A percentile compares a stretch with the other conserved stretches of the same genome.
Conservation (phyloP, 2,329 filamentous ascomycete genomes). For the Knufia petricola region DNA sequence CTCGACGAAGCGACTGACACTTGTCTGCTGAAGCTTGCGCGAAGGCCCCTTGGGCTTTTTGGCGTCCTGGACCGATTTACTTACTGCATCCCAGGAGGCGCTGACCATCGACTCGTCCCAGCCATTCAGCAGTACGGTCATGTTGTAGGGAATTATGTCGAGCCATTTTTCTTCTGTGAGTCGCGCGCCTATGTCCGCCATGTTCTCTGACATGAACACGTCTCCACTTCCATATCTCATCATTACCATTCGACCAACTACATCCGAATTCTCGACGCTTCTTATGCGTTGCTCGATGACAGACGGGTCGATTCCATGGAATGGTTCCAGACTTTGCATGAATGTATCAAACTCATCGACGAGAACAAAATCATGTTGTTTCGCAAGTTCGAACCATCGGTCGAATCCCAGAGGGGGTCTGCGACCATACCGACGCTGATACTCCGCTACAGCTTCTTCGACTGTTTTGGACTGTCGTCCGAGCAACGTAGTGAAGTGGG, state of each 20-base stretch:
- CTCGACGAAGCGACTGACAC: not conserved
- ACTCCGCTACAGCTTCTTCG: slow-evolving; percentile 41
- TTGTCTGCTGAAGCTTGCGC: not conserved
- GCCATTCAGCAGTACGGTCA: slow-evolving; percentile 4
- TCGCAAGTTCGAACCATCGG: slow-evolving; percentile 43
- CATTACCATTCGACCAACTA: not conserved
- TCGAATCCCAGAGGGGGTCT: slow-evolving; percentile 50
- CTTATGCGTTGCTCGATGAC: not conserved
- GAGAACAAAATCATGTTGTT: slow-evolving; percentile 9
- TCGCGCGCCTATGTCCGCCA: not conserved
- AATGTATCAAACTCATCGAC: slow-evolving; percentile 13
- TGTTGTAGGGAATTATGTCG: slow-evolving; percentile 2
- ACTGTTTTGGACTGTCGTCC: slow-evolving; percentile 27
- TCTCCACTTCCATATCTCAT: not conserved
- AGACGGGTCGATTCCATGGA: not conserved
- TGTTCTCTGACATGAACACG: not conserved
- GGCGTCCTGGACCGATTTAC: not conserved
- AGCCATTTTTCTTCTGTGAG: not conserved
- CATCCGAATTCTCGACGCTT: not conserved
- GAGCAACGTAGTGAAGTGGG: not conserved
- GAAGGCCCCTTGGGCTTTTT: too few species aligned
- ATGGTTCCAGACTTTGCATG: slow-evolving; percentile 4
- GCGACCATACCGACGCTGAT: slow-evolving; percentile 42
- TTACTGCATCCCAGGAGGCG: slow-evolving; percentile 2
- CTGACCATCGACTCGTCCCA: slow-evolving; percentile 8